Conservation (phyloP, 202 grass and related monocot species). For the Musa balbisiana region DNA sequence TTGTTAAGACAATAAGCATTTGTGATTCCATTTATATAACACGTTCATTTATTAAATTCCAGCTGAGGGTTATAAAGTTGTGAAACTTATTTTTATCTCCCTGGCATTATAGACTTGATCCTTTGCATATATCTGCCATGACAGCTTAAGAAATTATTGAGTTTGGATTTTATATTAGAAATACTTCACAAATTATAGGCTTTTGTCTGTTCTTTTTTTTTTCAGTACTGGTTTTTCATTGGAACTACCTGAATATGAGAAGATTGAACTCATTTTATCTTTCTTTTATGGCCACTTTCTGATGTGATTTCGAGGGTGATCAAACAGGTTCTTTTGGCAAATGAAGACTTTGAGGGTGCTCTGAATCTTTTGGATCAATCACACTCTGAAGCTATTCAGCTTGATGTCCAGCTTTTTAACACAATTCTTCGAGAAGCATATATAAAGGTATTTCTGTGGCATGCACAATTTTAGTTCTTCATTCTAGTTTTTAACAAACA, state of each 20-base stretch:
- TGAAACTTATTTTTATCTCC: too few species aligned
- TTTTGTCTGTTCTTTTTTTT: neutral
- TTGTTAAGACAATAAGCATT: too few species aligned
- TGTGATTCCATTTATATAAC: too few species aligned
- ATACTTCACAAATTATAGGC: neutral
- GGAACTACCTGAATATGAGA: neutral
- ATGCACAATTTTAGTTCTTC: neutral
- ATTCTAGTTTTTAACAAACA: neutral
- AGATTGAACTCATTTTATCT: too few species aligned
- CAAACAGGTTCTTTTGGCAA: conserved; percentile 56
- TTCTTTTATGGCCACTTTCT: neutral
- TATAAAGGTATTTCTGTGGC: conserved; percentile 34
- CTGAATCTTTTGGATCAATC: conserved; percentile 42
- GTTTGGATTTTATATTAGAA: neutral
- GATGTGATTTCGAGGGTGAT: neutral
- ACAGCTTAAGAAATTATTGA: neutral
- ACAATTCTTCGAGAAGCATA: conserved; percentile 53
- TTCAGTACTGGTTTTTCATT: neutral
- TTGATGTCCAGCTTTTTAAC: conserved; percentile 57
- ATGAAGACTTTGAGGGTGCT: conserved; percentile 57
- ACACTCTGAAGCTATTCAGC: conserved; percentile 43
- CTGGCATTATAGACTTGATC: neutral
- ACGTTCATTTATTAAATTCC: too few species aligned
- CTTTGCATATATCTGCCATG: neutral
- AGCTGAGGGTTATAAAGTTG: too few species aligned